phyloP scores from a whole-genome alignment of 805 yeast genomes.

The Pichia deserticola region DNA sequence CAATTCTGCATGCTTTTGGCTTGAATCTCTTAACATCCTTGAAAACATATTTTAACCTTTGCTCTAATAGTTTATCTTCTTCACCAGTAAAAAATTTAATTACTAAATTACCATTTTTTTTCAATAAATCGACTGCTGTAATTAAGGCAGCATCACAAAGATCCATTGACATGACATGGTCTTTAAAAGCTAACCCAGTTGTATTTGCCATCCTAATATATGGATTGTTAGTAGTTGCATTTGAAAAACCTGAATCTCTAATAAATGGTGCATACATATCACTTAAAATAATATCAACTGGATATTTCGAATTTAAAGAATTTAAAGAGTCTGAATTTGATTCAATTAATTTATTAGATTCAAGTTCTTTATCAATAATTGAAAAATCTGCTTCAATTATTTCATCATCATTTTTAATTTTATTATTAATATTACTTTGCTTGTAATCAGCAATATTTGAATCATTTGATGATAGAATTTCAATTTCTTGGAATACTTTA shows the following conservation, averaged over 20 bases:
- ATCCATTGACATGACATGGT: slow-evolving; percentile 82
- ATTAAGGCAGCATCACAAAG: slow-evolving; percentile 86
- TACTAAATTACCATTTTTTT: slow-evolving; percentile 63
- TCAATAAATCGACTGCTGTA: slow-evolving; percentile 63
- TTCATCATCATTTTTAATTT: neutral
- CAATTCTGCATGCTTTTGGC: slow-evolving; percentile 73
- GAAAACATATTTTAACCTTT: slow-evolving; percentile 52
- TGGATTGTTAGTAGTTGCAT: slow-evolving; percentile 67
- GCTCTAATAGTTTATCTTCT: slow-evolving; percentile 63
- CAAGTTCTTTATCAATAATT: slow-evolving; percentile 15
- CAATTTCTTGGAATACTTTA: slow-evolving; percentile 11
- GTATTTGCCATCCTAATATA: slow-evolving; percentile 92
- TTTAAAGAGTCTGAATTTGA: neutral
- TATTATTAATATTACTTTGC: too few relatives aligned
- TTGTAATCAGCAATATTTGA: neutral
- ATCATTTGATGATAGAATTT: slow-evolving; percentile 10
- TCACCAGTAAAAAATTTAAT: slow-evolving; percentile 83
- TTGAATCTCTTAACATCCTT: slow-evolving; percentile 59
- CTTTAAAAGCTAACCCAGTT: slow-evolving; percentile 71
- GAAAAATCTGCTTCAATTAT: slow-evolving; percentile 11
- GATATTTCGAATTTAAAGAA: slow-evolving; percentile 14
- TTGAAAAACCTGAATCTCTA: slow-evolving; percentile 44
- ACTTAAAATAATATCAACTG: slow-evolving; percentile 64
- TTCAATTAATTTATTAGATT: slow-evolving; percentile 7
- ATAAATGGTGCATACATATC: slow-evolving; percentile 75